A percentile compares a stretch with the other conserved stretches of the same genome.
These are phyloP conservation scores for Penicillium lividum DNA, from an alignment of 495 filamentous ascomycete genomes.

Conservation along the genomic window DNA sequence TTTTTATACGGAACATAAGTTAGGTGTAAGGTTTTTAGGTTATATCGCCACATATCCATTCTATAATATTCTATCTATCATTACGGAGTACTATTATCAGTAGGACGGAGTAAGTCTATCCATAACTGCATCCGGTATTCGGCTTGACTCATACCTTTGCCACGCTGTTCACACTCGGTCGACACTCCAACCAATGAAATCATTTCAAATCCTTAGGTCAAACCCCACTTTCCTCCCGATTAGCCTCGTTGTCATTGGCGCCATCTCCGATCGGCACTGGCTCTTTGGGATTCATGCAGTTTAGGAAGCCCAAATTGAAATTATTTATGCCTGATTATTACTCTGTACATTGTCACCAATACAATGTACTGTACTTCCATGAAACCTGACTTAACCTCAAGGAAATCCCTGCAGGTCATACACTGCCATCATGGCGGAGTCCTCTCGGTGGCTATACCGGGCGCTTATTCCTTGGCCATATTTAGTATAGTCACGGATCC, in stretches of 20 bases:
- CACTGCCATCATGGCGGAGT: neutral
- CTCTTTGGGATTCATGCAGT: constrained; percentile 15
- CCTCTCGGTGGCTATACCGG: constrained; percentile 4
- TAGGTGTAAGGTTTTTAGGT: neutral
- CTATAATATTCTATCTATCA: neutral
- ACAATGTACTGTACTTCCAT: no score
- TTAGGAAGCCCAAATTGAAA: neutral
- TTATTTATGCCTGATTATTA: neutral
- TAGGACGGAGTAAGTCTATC: no score
- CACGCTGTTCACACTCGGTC: constrained; percentile 21
- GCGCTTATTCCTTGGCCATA: constrained; percentile 3
- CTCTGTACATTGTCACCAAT: no score
- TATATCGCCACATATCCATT: neutral
- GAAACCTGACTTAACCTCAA: no score
- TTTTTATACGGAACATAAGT: no score
- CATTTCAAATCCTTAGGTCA: neutral
- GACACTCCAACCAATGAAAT: constrained; percentile 11
- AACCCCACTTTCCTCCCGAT: neutral
- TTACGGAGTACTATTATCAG: no score
- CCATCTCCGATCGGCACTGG: constrained; percentile 15
- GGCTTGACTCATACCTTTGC: constrained; percentile 22
- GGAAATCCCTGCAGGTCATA: constrained; percentile 4
- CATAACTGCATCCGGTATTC: neutral
- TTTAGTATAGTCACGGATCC: neutral
- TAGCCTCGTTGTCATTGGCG: constrained; percentile 16